Percentiles rank a stretch among this genome's conserved stretches.
phyloP scores from a whole-genome alignment of 495 filamentous ascomycete genomes.

The Physcia stellaris region DNA sequence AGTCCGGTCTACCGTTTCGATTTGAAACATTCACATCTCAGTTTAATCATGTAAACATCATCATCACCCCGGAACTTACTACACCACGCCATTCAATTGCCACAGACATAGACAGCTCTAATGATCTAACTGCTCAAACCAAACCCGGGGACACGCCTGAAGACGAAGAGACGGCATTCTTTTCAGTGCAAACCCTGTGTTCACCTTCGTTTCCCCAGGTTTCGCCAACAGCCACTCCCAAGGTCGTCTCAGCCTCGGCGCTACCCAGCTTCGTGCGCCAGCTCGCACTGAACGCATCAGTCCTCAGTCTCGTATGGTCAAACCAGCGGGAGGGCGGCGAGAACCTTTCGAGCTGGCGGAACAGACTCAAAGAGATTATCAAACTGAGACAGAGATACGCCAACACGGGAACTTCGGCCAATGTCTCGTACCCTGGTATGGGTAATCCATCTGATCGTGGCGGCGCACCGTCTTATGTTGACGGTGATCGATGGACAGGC shows the following conservation, averaged over 20 bases:
- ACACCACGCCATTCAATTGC: not conserved
- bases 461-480: constrained; percentile 9
- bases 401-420: constrained; percentile 14
- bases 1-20: constrained; percentile 72
- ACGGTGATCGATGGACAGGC: constrained; percentile 17
- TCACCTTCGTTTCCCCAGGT: constrained; percentile 78
- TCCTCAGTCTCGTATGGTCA: constrained; percentile 80
- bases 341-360: constrained; percentile 80
- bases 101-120: not conserved
- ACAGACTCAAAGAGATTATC: constrained; percentile 72
- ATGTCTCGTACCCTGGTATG: constrained; percentile 10
- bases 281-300: constrained; percentile 82
- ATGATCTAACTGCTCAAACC: constrained; percentile 17
- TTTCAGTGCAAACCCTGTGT: constrained; percentile 66
- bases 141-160: constrained; percentile 19
- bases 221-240: constrained; percentile 73
- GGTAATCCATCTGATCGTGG: constrained; percentile 3
- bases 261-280: constrained; percentile 81
- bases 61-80: constrained; percentile 62
- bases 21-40: constrained; percentile 87
- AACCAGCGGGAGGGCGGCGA: constrained; percentile 69
- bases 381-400: constrained; percentile 51
- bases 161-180: constrained; percentile 42
- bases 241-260: constrained; percentile 66
- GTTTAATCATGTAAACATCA: constrained; percentile 93